Base-by-base conservation (phyloP, 768 basidiomycete genomes). In the Mycena indigotica region DNA sequence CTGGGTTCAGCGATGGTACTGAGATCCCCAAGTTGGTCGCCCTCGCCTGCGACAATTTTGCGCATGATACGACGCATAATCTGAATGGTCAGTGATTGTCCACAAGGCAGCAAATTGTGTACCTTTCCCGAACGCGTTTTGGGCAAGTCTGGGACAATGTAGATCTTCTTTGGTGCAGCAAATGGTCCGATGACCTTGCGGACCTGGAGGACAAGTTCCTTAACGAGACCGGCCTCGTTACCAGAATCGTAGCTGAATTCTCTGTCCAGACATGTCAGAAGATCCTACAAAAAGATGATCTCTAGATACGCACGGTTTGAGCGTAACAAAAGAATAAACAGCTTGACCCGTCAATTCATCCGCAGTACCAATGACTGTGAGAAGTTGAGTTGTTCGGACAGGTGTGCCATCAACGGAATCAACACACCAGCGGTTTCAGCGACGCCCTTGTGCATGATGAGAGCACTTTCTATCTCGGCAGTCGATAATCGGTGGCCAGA, bases 161-260 rank as follows among this genome's bases (percentile, higher is more conserved):
- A 87, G 64, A 96, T 85, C 77, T 89, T 91, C 84, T 98, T 98
- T 25, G 96, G 96, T 16, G 95, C 89, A 1, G 96, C 96, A 73
- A 99, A 98, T 2, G 97, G 95, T 3, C 96, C 97, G 59, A 99
- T 99, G 41, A 91, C 91, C 77, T 98, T 98, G 68, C 97, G 87
- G 19, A 98, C 95, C 76, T 98, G 95, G 28, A 98, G 84, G 26
- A 88, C 82, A 58, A 99, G 85, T 75, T 98, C 96, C 75, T 97
- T 98, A 52, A 76, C 62, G 29, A 98, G 83, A 0, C 73, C 79
- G 0, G 79, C 64, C 74, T 97, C 93, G 57, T 95, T 79, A 41
- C 78, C 76, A 2, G 78, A 70, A 69, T 93, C 86, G 68, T 86
- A 88, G 30, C 82, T 74, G 77, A 96, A 98, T 69, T 97, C 93